phyloP scores from a whole-genome alignment of 768 basidiomycete genomes.

The Mycena crocata region DNA sequence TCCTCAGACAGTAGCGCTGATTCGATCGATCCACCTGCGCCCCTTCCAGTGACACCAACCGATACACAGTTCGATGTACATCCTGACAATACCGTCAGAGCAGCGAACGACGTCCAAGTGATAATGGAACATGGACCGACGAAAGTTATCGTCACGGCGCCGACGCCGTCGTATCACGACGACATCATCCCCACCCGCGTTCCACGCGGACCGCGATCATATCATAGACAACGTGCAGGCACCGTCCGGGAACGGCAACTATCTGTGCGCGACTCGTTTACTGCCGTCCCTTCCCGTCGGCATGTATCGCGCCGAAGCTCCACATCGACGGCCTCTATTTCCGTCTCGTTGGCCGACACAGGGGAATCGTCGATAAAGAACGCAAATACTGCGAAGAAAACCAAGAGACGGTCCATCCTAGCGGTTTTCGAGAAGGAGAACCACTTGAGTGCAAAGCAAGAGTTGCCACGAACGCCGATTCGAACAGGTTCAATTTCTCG shows the following conservation, averaged over 20 bases:
- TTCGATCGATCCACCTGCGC: constrained; percentile 25
- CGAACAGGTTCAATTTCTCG: constrained; percentile 49
- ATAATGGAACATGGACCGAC: constrained; percentile 59
- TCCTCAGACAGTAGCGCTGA: constrained; percentile 43
- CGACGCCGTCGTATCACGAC: constrained; percentile 57
- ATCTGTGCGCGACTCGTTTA: constrained; percentile 42
- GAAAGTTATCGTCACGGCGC: constrained; percentile 64
- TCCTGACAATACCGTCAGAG: constrained; percentile 21
- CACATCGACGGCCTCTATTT: constrained; percentile 1
- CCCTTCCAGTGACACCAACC: constrained; percentile 35
- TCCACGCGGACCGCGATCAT: constrained; percentile 57
- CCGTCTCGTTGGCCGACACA: constrained; percentile 32
- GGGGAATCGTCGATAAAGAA: constrained; percentile 21
- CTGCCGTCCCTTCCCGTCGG: constrained; percentile 39
- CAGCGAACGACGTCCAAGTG: constrained; percentile 50
- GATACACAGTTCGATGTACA: constrained; percentile 20
- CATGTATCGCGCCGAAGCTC: constrained; percentile 26
- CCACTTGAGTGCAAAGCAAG: constrained; percentile 48
- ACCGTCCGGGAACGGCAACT: constrained; percentile 22
- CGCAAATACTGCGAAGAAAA: constrained; percentile 16
- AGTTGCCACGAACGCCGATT: constrained; percentile 60
- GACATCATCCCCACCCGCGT: constrained; percentile 49
- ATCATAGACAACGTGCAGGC: constrained; percentile 45
- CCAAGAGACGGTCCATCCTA: constrained; percentile 33
- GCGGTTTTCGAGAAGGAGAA: constrained; percentile 56